Evolutionary conservation across 179 eudicot genomes (phyloP).

Genomic region (Beta corolliflora): DNA sequence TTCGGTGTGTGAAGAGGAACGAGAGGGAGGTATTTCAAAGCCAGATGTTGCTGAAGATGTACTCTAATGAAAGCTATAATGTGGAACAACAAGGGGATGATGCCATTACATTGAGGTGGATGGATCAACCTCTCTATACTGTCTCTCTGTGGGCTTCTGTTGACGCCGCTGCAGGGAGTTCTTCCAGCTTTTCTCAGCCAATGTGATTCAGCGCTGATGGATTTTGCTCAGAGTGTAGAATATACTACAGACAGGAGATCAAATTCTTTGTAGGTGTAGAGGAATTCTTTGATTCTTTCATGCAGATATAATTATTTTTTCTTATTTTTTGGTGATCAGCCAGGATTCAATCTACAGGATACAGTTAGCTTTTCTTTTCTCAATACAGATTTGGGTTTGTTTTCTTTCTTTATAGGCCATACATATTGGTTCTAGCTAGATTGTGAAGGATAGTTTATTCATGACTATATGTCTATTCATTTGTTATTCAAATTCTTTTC

Average conservation of each 20-base stretch:
- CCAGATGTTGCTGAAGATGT: constrained; percentile 81
- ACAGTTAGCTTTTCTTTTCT: constrained; percentile 6
- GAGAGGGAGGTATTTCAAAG: constrained; percentile 70
- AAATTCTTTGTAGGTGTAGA: constrained; percentile 44
- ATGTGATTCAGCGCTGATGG: constrained; percentile 22
- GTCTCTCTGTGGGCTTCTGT: constrained; percentile 71
- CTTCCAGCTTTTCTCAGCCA: constrained; percentile 58
- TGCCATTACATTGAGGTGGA: constrained; percentile 68
- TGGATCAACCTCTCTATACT: constrained; percentile 80
- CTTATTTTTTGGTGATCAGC: constrained; percentile 13
- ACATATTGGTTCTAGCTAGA: constrained; percentile 19
- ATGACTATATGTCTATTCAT: no score
- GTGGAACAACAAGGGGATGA: constrained; percentile 49
- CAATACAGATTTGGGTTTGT: background rate
- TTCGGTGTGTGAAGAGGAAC: constrained; percentile 42
- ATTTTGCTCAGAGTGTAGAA: constrained; percentile 19
- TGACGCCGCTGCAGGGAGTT: constrained; percentile 54
- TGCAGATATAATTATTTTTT: constrained; percentile 38
- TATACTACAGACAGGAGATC: constrained; percentile 19
- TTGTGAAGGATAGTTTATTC: background rate
- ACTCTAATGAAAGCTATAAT: constrained; percentile 44
- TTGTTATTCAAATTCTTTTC: constrained; percentile 26
- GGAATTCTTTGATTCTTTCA: constrained; percentile 43
- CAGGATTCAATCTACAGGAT: constrained; percentile 24
- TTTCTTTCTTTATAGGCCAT: constrained; percentile 9